phyloP scores from a whole-genome alignment of 176 grass and related monocot genomes.

The Chloris gayana region DNA sequence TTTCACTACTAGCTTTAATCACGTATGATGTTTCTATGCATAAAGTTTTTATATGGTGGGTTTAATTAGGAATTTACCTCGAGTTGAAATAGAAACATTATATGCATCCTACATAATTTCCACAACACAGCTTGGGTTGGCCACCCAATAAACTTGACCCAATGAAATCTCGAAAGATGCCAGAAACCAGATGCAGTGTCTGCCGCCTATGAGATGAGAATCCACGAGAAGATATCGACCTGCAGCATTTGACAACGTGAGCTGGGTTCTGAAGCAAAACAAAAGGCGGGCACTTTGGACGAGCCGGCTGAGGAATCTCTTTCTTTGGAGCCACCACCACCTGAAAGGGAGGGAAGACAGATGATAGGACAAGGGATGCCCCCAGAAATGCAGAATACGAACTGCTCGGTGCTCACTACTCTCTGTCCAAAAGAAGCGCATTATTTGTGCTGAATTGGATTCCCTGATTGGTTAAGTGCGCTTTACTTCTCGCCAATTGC shows the following conservation, averaged over 20 bases:
- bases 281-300: conserved; percentile 54
- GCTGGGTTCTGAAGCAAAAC: conserved; percentile 43
- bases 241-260: conserved; percentile 31
- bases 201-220: conserved; percentile 29
- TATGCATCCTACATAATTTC: no score
- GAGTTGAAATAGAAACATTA: neutral
- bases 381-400: conserved; percentile 19
- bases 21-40: neutral
- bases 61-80: neutral
- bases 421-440: conserved; percentile 32
- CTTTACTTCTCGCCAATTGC: conserved; percentile 10
- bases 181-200: neutral
- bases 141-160: neutral
- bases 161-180: neutral
- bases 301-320: conserved; percentile 45
- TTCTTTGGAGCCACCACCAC: conserved; percentile 27
- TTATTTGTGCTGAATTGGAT: conserved; percentile 50
- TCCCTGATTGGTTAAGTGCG: conserved; percentile 33
- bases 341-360: conserved; percentile 23
- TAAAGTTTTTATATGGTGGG: neutral
- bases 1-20: neutral
- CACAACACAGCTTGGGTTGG: no score
- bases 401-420: conserved; percentile 10
- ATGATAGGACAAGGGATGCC: conserved; percentile 15
- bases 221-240: conserved; percentile 19